phyloP scores from a whole-genome alignment of 805 yeast genomes.

The Candida oleophila region DNA sequence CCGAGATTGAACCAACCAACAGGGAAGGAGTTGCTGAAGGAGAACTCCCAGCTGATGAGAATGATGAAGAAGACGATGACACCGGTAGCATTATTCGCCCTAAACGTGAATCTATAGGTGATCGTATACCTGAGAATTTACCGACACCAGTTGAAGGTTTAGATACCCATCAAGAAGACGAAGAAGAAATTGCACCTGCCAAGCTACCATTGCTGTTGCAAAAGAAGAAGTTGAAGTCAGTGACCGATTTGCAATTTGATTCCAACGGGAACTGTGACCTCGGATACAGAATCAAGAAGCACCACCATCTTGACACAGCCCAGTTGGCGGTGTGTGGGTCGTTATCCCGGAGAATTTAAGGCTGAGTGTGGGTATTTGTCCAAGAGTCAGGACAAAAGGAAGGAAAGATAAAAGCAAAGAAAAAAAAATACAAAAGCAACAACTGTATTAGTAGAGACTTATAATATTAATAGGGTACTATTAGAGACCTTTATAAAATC shows the following conservation, averaged over 20 bases:
- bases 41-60: neutral
- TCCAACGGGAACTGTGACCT: constrained; percentile 36
- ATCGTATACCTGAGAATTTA: neutral
- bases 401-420: neutral
- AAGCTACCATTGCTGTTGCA: constrained; percentile 4
- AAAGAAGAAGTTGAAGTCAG: constrained; percentile 6
- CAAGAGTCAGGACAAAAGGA: too few species aligned
- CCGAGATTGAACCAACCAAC: neutral
- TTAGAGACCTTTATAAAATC: too few species aligned
- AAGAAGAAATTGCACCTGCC: neutral
- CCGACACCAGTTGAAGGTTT: neutral
- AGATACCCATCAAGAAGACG: neutral
- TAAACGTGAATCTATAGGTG: neutral
- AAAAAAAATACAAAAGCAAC: neutral
- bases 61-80: neutral
- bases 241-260: constrained; percentile 18
- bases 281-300: constrained; percentile 42
- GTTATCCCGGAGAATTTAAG: constrained; percentile 16
- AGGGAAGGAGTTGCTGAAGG: too few species aligned
- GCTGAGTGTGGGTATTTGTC: too few species aligned
- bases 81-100: neutral
- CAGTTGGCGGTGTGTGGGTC: constrained; percentile 30
- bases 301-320: constrained; percentile 41
- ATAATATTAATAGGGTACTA: too few species aligned
- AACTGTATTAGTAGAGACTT: too few species aligned